These are phyloP conservation scores for Fusarium goolgardi DNA, from an alignment of 2,329 filamentous ascomycete genomes.

Conservation along the genomic window DNA sequence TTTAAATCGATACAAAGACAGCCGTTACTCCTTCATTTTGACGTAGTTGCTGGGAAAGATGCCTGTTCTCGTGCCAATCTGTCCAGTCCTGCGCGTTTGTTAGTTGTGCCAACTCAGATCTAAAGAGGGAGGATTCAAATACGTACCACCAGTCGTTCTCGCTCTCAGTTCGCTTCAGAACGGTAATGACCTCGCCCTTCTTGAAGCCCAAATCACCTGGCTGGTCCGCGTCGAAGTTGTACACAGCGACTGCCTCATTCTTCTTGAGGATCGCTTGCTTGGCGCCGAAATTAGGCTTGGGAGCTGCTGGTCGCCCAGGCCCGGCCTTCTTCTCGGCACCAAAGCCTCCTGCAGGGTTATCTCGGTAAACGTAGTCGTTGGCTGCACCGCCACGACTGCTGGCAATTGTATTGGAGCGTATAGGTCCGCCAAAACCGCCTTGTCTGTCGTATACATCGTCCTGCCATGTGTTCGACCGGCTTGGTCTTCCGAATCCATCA, in stretches of 20 bases:
- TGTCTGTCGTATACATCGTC: conserved; percentile 79
- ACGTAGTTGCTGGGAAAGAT: conserved; percentile 92
- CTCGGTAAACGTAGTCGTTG: conserved; percentile 67
- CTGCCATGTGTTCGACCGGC: conserved; percentile 77
- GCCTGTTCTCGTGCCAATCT: conserved; percentile 84
- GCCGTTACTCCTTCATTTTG: conserved; percentile 68
- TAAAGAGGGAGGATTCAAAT: background rate
- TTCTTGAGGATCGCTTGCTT: conserved; percentile 67
- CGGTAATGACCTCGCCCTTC: conserved; percentile 96
- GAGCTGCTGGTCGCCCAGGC: conserved; percentile 83
- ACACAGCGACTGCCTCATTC: conserved; percentile 91
- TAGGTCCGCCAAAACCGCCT: conserved; percentile 53
- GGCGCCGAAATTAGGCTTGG: conserved; percentile 83
- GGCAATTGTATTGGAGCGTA: conserved; percentile 64
- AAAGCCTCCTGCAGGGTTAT: conserved; percentile 52
- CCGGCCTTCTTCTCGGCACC: conserved; percentile 59
- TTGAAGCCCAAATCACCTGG: conserved; percentile 94
- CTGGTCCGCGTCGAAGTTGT: conserved; percentile 94
- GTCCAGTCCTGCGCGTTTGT: conserved; percentile 75
- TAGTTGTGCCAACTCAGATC: background rate
- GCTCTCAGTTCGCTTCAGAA: conserved; percentile 93
- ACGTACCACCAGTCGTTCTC: conserved; percentile 94
- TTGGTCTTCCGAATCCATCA: conserved; percentile 67
- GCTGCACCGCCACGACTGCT: conserved; percentile 53
- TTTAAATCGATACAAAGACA: conserved; percentile 37